Conservation (phyloP, 176 grass and related monocot genomes). For the Carex cristatella region DNA sequence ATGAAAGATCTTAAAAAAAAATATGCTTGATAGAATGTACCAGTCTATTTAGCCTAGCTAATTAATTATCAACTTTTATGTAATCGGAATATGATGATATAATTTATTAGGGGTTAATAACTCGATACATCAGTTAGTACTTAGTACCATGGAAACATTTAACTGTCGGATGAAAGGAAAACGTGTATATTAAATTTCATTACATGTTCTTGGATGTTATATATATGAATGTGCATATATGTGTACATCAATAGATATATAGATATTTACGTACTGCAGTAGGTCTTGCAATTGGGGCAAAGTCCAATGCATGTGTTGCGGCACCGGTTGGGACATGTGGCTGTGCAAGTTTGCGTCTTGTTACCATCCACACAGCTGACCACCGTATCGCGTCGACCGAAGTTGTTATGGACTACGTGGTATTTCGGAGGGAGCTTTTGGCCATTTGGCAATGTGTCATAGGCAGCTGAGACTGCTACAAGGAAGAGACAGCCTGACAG, state of each 20-base stretch:
- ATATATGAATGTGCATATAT: background rate
- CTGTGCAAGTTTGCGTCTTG: background rate
- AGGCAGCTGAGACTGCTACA: constrained; percentile 4
- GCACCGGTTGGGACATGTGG: background rate
- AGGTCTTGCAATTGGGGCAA: constrained; percentile 47
- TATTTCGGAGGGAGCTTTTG: background rate
- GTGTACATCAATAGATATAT: background rate
- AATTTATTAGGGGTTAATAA: background rate
- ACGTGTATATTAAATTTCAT: background rate
- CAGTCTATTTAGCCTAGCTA: background rate
- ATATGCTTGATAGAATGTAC: background rate
- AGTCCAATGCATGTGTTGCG: background rate
- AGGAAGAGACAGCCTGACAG: background rate
- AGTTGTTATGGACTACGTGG: background rate
- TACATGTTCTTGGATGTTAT: background rate
- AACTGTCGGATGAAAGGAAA: background rate
- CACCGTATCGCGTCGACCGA: constrained; percentile 19
- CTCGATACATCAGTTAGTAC: background rate
- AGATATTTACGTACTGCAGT: constrained; percentile 34
- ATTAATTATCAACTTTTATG: background rate
- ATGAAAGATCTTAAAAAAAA: background rate
- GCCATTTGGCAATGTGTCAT: background rate
- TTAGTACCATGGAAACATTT: background rate
- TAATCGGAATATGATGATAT: background rate
- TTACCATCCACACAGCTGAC: constrained; percentile 8